phyloP scores from a whole-genome alignment of 306 rosid species.

The Cucumis melo region DNA sequence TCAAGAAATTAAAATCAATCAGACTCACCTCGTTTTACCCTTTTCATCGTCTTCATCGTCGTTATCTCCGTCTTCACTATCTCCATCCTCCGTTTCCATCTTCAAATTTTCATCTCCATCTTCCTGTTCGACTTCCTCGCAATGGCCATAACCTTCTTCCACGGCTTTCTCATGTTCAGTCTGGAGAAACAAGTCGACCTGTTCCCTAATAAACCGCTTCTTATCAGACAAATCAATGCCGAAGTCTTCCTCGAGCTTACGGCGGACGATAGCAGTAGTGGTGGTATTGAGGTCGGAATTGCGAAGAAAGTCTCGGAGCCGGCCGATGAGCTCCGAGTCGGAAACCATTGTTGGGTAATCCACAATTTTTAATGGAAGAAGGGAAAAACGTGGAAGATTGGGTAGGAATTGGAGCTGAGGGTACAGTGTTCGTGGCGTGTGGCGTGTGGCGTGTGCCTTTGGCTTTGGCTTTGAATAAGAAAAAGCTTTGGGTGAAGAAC shows the following conservation, averaged over 20 bases:
- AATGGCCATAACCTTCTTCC: not conserved
- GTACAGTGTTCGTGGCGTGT: not conserved
- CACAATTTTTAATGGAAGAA: not conserved
- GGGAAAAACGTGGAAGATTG: not conserved
- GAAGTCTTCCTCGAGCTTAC: conserved; percentile 53
- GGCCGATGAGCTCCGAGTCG: conserved; percentile 65
- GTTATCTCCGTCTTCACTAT: conserved; percentile 13
- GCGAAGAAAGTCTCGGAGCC: conserved; percentile 64
- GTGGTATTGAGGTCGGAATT: conserved; percentile 59
- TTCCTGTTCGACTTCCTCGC: conserved; percentile 11
- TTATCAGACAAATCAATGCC: conserved; percentile 54
- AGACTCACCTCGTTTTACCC: conserved; percentile 45
- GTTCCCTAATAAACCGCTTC: conserved; percentile 56
- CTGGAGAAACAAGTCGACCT: conserved; percentile 60
- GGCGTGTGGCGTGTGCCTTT: not conserved
- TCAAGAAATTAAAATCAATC: not conserved
- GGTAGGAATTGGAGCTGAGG: not conserved
- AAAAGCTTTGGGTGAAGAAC: not conserved
- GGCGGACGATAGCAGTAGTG: conserved; percentile 57
- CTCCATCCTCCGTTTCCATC: conserved; percentile 12
- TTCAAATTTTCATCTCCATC: conserved; percentile 11
- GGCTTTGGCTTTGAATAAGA: not conserved
- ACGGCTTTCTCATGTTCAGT: conserved; percentile 18
- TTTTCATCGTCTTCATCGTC: conserved; percentile 19
- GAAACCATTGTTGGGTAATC: conserved; percentile 32